Base-by-base conservation (phyloP, 2,329 filamentous ascomycete genomes). In the Fusarium sp. region DNA sequence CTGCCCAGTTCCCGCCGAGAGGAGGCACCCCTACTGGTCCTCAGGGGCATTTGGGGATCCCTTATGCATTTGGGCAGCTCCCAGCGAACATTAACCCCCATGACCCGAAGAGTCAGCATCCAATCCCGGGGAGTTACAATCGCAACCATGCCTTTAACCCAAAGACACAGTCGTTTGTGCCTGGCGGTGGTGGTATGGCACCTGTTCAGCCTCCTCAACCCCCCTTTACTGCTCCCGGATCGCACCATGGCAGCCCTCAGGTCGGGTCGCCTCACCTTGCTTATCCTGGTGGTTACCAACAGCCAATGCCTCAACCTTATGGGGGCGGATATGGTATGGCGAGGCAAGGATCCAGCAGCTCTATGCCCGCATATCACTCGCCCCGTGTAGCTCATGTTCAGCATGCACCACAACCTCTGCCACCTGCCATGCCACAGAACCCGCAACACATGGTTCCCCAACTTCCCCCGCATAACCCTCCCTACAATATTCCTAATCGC, bases 91-190 rank as follows among this genome's bases (percentile, higher is more conserved):
- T 85, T 50, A 89, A 89, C 47, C 89, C 92, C 24, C 85, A 91
- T 63, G 91, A 91, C 72, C 87, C 89, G 10, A 89, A 91, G 77
- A 88, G 86, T 58, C 91, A 94, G 74, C 93, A 97, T 76, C 92
- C 93, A 7, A 89, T 96, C 56, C 92, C 93, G 15, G 93, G 93
- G 34, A 96, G 91, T 78, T 96, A 88, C 69, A 93, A 91, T 74
- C 86, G 94, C 58, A 80, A 79, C 50, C 92, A 93, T 72, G 88
- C 91, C 14, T 97, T 98, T 81, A 97, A 97, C 75, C 95, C 94
- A 1, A 94, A 97, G 80, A 97, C 92, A 17, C 92, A 97, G 74
- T 92, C 94, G 0, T 97, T 98, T 77, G 88, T 97, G 23, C 95
- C 95, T 45, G 77, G 79, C 19, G 77, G 79, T 19, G 75, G 87